These are phyloP conservation scores for Penicillium sp. DNA, from an alignment of 2,329 filamentous ascomycete genomes.

Conservation along the genomic window DNA sequence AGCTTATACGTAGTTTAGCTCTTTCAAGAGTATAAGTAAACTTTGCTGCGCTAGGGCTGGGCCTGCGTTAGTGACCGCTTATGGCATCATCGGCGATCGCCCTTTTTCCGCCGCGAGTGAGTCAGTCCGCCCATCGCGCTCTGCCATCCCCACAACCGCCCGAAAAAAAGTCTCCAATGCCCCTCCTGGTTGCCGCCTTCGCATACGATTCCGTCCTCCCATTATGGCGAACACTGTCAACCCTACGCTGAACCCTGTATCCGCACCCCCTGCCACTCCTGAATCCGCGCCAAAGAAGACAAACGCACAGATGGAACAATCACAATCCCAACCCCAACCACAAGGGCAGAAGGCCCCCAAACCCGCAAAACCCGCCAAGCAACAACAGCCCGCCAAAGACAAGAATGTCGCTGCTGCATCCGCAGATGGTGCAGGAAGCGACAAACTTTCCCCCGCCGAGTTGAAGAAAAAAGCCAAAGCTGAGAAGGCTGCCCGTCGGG, in stretches of 20 bases:
- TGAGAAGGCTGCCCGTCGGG: constrained; percentile 86
- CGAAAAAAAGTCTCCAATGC: constrained; percentile 34
- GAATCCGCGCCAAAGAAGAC: constrained; percentile 27
- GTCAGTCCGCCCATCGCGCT: constrained; percentile 30
- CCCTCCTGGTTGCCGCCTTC: constrained; percentile 29
- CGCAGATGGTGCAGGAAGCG: constrained; percentile 34
- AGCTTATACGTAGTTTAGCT: neutral
- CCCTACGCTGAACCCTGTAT: constrained; percentile 24
- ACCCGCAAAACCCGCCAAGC: constrained; percentile 22
- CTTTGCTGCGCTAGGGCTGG: constrained; percentile 30
- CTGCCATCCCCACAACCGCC: constrained; percentile 27
- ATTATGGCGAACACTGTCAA: constrained; percentile 35
- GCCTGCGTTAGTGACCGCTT: constrained; percentile 33
- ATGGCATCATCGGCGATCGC: constrained; percentile 35
- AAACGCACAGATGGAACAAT: constrained; percentile 15
- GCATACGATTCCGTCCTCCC: constrained; percentile 26
- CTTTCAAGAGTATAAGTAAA: constrained; percentile 4
- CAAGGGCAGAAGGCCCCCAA: constrained; percentile 29
- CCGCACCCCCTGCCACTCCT: constrained; percentile 24
- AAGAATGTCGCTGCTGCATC: constrained; percentile 31
- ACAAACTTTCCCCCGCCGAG: constrained; percentile 63
- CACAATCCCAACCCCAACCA: constrained; percentile 27
- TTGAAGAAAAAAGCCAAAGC: constrained; percentile 88
- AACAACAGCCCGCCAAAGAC: constrained; percentile 27
- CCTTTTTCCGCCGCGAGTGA: constrained; percentile 31